These are phyloP conservation scores for Linum tenue DNA, from an alignment of 345 rosid genomes.

Conservation along the genomic window DNA sequence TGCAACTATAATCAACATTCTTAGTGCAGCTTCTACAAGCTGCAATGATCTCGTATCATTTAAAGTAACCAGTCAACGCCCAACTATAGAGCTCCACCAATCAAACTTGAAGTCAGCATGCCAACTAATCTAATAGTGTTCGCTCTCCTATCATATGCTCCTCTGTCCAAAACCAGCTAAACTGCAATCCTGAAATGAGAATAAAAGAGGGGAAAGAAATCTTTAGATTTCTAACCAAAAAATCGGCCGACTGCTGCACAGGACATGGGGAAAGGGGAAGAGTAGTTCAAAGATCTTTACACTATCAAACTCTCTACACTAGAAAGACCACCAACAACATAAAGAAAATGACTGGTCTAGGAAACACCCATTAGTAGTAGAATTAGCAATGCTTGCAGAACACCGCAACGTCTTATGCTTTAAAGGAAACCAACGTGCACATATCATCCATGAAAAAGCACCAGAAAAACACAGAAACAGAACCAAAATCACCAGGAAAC, in stretches of 20 bases:
- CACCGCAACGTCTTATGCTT: not conserved
- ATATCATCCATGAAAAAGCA: not conserved
- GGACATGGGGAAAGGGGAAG: not conserved
- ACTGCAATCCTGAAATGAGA: conserved; percentile 20
- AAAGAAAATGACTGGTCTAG: not conserved
- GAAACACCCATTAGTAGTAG: not conserved
- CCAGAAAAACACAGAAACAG: not conserved
- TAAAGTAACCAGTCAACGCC: conserved; percentile 19
- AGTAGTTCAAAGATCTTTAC: not conserved
- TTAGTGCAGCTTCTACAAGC: conserved; percentile 73
- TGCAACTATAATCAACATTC: conserved; percentile 60
- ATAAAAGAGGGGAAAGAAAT: not conserved
- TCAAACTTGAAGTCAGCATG: conserved; percentile 1
- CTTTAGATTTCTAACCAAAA: not conserved
- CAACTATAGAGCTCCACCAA: conserved; percentile 11
- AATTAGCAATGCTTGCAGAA: not conserved
- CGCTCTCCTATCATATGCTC: conserved; percentile 13
- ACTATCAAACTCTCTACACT: too few species aligned
- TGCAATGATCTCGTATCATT: conserved; percentile 52
- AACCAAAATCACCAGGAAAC: not conserved
- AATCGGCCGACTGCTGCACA: not conserved
- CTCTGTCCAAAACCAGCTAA: conserved; percentile 17
- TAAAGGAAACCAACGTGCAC: not conserved
- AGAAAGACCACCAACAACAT: too few species aligned
- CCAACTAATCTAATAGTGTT: not conserved